phyloP scores from a whole-genome alignment of 1,139 yeast genomes.

The Lodderomyces pseudojiufengensis region DNA sequence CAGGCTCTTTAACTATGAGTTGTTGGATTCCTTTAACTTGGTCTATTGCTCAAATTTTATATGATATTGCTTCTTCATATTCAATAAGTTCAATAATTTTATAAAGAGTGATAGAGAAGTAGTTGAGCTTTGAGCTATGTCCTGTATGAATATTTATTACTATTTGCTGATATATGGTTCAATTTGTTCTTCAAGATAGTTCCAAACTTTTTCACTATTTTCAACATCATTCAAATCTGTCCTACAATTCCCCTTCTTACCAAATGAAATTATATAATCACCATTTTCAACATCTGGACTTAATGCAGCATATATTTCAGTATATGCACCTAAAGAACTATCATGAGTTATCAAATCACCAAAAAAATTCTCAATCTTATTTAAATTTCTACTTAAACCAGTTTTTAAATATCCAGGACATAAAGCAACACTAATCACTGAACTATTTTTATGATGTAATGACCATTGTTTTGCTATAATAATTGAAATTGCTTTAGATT shows the following conservation, averaged over 20 bases:
- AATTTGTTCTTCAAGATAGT: conserved; percentile 9
- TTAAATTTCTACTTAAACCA: conserved; percentile 22
- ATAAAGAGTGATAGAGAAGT: conserved; percentile 16
- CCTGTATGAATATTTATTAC: no score
- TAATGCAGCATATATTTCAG: conserved; percentile 20
- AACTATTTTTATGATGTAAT: conserved; percentile 29
- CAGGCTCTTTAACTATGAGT: conserved; percentile 80
- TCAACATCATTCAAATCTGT: conserved; percentile 6
- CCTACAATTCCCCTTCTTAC: conserved; percentile 4
- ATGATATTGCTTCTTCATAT: conserved; percentile 64
- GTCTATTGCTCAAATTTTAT: conserved; percentile 65
- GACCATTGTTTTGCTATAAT: conserved; percentile 43
- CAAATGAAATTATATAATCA: conserved; percentile 9
- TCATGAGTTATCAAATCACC: neutral
- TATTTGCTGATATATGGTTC: conserved; percentile 5
- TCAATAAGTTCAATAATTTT: conserved; percentile 38
- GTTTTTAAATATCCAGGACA: conserved; percentile 48
- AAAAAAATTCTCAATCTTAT: no score
- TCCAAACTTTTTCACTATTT: conserved; percentile 7
- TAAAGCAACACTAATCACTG: conserved; percentile 31
- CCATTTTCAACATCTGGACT: conserved; percentile 14
- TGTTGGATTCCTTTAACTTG: conserved; percentile 92
- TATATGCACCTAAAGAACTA: conserved; percentile 16
- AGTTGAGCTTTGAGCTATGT: no score
- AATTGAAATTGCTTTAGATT: conserved; percentile 45